Evolutionary conservation across 202 grass and related monocot species (phyloP).

Genomic region (Musa balbisiana): DNA sequence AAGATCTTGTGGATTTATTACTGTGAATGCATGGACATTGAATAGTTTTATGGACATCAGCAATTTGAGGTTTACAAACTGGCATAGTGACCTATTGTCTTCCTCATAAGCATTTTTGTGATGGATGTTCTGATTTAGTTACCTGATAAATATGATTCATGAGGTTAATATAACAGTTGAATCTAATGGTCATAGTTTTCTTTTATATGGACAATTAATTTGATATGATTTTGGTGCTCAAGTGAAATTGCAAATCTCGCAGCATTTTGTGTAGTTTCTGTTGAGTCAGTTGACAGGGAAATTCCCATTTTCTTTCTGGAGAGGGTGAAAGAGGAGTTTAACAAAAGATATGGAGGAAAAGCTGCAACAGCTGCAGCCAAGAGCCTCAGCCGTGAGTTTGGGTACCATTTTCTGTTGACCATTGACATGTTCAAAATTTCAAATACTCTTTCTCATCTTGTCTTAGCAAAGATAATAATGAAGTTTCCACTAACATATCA

Average conservation of each 20-base stretch:
- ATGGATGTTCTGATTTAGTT: too few species aligned
- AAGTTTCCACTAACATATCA: background rate
- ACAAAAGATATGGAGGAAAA: conserved; percentile 57
- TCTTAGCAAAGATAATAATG: background rate
- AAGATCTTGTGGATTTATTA: too few species aligned
- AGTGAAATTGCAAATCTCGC: conserved; percentile 11
- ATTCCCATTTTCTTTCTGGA: conserved; percentile 56
- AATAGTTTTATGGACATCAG: too few species aligned
- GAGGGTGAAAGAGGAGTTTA: conserved; percentile 55
- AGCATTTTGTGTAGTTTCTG: conserved; percentile 61
- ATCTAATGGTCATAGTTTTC: too few species aligned
- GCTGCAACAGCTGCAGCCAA: conserved; percentile 53
- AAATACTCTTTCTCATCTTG: background rate
- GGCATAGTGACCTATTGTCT: too few species aligned
- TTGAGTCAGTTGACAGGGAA: conserved; percentile 42
- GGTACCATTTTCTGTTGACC: conserved; percentile 29
- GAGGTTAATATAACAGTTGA: too few species aligned
- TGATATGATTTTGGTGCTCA: background rate
- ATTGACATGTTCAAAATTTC: background rate
- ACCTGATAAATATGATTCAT: too few species aligned
- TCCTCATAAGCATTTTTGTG: too few species aligned
- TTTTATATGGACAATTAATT: too few species aligned
- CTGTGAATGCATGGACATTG: too few species aligned
- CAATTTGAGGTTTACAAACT: too few species aligned
- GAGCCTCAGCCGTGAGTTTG: conserved; percentile 56